Conservation (phyloP, 345 rosid species). For the Mangifera indica region DNA sequence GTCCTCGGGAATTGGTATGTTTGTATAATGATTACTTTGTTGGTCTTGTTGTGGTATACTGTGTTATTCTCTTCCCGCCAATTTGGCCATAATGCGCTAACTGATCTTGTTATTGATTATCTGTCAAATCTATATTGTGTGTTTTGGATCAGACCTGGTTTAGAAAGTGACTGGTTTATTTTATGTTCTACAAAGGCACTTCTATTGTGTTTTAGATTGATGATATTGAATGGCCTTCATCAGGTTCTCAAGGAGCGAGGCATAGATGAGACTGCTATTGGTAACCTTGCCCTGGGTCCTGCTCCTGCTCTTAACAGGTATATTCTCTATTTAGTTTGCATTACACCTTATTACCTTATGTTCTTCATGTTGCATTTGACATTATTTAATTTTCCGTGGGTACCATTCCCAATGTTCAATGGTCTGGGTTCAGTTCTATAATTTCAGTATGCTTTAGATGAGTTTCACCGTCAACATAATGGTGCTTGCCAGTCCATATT, state of each 20-base stretch:
- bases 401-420: neutral
- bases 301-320: constrained; percentile 18
- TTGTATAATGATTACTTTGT: neutral
- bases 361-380: neutral
- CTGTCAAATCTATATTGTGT: neutral
- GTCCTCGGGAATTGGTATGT: constrained; percentile 28
- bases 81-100: neutral
- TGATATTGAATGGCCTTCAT: constrained; percentile 1
- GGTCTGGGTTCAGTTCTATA: neutral
- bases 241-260: constrained; percentile 33
- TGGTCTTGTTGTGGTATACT: neutral
- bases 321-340: neutral
- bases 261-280: constrained; percentile 21
- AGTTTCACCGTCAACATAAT: neutral
- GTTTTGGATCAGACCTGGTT: neutral
- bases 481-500: neutral
- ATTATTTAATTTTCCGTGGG: neutral
- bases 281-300: constrained; percentile 11
- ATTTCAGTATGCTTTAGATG: constrained; percentile 5
- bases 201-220: neutral
- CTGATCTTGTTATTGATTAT: neutral
- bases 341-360: neutral
- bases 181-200: neutral
- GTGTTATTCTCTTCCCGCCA: neutral
- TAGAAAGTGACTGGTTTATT: neutral